These are phyloP conservation scores for Scedosporium aurantiacum DNA, from an alignment of 2,329 filamentous ascomycete genomes.

Conservation along the genomic window DNA sequence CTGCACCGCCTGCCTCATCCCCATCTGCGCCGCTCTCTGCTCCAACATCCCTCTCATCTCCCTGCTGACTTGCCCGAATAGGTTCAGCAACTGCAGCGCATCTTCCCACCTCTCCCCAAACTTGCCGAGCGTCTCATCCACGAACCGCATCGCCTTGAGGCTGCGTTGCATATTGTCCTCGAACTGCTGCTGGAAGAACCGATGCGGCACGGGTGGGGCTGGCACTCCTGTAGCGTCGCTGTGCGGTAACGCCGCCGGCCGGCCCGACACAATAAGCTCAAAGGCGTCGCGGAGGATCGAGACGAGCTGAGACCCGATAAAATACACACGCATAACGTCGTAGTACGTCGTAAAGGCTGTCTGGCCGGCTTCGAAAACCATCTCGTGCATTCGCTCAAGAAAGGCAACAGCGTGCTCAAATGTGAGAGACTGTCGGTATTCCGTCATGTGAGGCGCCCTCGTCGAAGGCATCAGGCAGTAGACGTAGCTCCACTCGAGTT, in stretches of 20 bases:
- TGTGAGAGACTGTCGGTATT: slow-evolving; percentile 69
- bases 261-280: slow-evolving; percentile 42
- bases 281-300: slow-evolving; percentile 48
- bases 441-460: slow-evolving; percentile 58
- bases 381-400: slow-evolving; percentile 59
- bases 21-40: not conserved
- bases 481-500: slow-evolving; percentile 82
- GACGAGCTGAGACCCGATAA: slow-evolving; percentile 53
- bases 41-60: slow-evolving; percentile 3
- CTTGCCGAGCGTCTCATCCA: slow-evolving; percentile 40
- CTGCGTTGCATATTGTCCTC: slow-evolving; percentile 45
- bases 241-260: slow-evolving; percentile 28
- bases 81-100: slow-evolving; percentile 19
- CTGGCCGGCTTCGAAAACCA: slow-evolving; percentile 48
- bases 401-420: slow-evolving; percentile 84
- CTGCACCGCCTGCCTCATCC: slow-evolving; percentile 7
- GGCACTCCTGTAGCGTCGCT: slow-evolving; percentile 33
- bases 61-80: not conserved
- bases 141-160: slow-evolving; percentile 41
- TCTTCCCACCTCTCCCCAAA: slow-evolving; percentile 51
- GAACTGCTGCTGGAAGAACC: slow-evolving; percentile 23
- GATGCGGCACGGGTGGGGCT: slow-evolving; percentile 41
- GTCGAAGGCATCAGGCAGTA: slow-evolving; percentile 78
- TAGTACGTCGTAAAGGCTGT: slow-evolving; percentile 72
- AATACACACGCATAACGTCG: slow-evolving; percentile 77